Evolutionary conservation across 129 eudicot genomes (phyloP).

Genomic region (Lactuca sativa): DNA sequence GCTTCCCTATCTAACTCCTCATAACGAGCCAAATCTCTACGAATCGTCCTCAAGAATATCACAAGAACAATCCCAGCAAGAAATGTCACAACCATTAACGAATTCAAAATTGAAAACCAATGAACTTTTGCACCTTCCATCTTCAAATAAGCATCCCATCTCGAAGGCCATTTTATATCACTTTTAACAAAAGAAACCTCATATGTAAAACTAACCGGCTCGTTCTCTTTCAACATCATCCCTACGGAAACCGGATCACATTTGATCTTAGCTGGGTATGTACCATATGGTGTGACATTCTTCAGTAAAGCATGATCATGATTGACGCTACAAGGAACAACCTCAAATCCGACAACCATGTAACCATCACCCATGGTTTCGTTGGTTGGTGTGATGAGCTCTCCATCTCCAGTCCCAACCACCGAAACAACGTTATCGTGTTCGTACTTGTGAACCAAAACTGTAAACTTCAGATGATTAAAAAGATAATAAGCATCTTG

Average conservation of each 20-base stretch:
- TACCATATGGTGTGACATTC: constrained; percentile 20
- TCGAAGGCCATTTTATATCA: constrained; percentile 44
- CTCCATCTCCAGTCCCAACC: constrained; percentile 32
- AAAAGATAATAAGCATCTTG: constrained; percentile 33
- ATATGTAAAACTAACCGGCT: constrained; percentile 30
- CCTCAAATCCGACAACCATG: constrained; percentile 43
- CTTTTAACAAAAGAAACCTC: constrained; percentile 40
- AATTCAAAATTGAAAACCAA: constrained; percentile 47
- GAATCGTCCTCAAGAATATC: constrained; percentile 38
- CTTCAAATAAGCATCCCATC: constrained; percentile 46
- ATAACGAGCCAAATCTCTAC: constrained; percentile 40
- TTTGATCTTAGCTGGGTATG: constrained; percentile 18
- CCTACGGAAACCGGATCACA: constrained; percentile 28
- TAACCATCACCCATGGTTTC: constrained; percentile 26
- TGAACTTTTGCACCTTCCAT: constrained; percentile 46
- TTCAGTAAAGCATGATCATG: constrained; percentile 18
- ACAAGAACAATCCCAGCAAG: constrained; percentile 37
- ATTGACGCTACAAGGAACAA: constrained; percentile 36
- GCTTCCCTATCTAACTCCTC: constrained; percentile 40
- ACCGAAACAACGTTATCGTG: constrained; percentile 25
- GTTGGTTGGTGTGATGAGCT: constrained; percentile 14
- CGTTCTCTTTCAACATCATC: constrained; percentile 25
- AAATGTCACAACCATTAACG: constrained; percentile 39
- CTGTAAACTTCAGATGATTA: constrained; percentile 36
- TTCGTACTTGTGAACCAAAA: constrained; percentile 39